Conservation (phyloP, 2,329 filamentous ascomycete species). For the Fusarium palustre region DNA sequence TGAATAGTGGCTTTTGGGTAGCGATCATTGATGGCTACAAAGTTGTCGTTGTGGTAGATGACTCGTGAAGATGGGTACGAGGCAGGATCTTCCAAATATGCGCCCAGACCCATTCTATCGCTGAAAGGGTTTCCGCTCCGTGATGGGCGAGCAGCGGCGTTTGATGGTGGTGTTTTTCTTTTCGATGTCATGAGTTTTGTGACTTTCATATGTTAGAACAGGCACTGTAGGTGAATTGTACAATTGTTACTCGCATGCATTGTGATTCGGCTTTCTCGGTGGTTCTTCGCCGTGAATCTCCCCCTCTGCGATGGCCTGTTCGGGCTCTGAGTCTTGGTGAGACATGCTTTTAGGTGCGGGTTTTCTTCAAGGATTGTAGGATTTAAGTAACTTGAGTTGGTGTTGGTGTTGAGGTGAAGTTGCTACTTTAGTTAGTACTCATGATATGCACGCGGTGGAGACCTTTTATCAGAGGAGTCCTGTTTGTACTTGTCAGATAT, state of each 20-base stretch:
- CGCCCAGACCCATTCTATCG: constrained; percentile 71
- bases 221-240: background rate
- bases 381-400: background rate
- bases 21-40: constrained; percentile 82
- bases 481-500: background rate
- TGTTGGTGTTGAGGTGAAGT: constrained; percentile 4
- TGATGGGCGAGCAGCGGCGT: constrained; percentile 27
- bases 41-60: constrained; percentile 74
- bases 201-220: constrained; percentile 36
- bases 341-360: constrained; percentile 39
- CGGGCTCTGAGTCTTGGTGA: constrained; percentile 44
- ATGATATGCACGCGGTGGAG: constrained; percentile 35
- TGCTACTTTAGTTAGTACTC: constrained; percentile 14
- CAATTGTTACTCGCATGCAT: constrained; percentile 57
- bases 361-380: background rate
- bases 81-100: constrained; percentile 74
- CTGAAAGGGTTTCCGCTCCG: constrained; percentile 54
- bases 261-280: constrained; percentile 45
- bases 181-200: constrained; percentile 54
- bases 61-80: constrained; percentile 70
- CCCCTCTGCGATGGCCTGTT: constrained; percentile 58
- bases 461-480: background rate
- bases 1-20: constrained; percentile 90
- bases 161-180: constrained; percentile 48
- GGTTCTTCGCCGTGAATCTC: constrained; percentile 55